phyloP scores from a whole-genome alignment of 1,284 basidiomycete genomes.

The Ganoderma meredithae region DNA sequence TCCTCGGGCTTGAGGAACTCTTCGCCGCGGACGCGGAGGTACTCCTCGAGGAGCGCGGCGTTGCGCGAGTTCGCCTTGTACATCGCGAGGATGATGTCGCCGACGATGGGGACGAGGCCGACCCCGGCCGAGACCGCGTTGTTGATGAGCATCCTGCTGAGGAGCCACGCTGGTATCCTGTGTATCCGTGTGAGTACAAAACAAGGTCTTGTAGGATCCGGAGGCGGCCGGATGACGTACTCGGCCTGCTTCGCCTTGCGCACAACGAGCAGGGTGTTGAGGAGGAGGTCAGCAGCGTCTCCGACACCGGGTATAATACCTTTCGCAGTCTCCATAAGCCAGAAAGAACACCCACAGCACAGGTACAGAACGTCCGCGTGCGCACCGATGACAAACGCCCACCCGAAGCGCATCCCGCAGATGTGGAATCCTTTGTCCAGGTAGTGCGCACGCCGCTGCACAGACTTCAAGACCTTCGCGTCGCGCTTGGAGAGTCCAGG shows the following conservation, averaged over 20 bases:
- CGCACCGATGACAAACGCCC: slow-evolving; percentile 79
- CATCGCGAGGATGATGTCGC: slow-evolving; percentile 77
- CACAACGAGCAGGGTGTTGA: slow-evolving; percentile 85
- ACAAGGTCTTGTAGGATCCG: background rate
- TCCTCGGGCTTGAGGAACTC: slow-evolving; percentile 61
- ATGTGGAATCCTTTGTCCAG: slow-evolving; percentile 92
- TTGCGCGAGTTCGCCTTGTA: slow-evolving; percentile 93
- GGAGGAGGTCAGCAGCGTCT: slow-evolving; percentile 65
- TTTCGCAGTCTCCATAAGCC: slow-evolving; percentile 15
- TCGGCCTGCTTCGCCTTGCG: slow-evolving; percentile 80
- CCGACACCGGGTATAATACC: slow-evolving; percentile 81
- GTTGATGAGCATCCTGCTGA: slow-evolving; percentile 81
- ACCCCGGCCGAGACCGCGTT: slow-evolving; percentile 77
- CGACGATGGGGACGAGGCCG: slow-evolving; percentile 82
- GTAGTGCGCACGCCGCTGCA: slow-evolving; percentile 85
- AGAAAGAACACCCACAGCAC: background rate
- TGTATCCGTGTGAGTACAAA: background rate
- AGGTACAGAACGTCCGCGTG: background rate
- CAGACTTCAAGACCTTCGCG: slow-evolving; percentile 76
- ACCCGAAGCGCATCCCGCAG: slow-evolving; percentile 89
- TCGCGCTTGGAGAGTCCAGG: slow-evolving; percentile 84
- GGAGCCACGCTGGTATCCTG: slow-evolving; percentile 73
- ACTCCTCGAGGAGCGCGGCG: slow-evolving; percentile 78
- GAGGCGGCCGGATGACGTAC: too few relatives aligned
- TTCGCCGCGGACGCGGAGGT: slow-evolving; percentile 70